Evolutionary conservation across 176 grass and related monocot genomes (phyloP).

Genomic region (Dendrocalamus sinicus): DNA sequence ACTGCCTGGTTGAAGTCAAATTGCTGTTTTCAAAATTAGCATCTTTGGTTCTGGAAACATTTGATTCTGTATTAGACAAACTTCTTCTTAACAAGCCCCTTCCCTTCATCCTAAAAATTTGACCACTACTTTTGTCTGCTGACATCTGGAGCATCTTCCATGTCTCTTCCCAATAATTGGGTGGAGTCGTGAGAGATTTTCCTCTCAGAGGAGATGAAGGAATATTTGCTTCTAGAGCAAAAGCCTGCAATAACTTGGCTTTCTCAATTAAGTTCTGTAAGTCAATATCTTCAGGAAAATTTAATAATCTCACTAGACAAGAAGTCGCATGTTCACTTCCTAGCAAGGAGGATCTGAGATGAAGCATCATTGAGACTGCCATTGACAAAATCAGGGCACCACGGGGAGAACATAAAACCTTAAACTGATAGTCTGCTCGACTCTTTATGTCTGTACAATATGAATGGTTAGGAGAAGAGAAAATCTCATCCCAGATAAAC

Average conservation of each 20-base stretch:
- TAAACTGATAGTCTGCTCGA: constrained; percentile 63
- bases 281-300: constrained; percentile 76
- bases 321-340: constrained; percentile 91
- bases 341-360: constrained; percentile 83
- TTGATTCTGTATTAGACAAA: constrained; percentile 48
- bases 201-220: constrained; percentile 52
- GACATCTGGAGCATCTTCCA: constrained; percentile 81
- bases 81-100: constrained; percentile 58
- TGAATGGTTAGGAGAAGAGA: constrained; percentile 69
- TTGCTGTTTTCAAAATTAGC: constrained; percentile 33
- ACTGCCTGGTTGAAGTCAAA: constrained; percentile 33
- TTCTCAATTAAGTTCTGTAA: constrained; percentile 86
- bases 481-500: constrained; percentile 94
- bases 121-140: constrained; percentile 40
- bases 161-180: constrained; percentile 94
- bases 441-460: constrained; percentile 46
- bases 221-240: constrained; percentile 77
- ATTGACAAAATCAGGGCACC: constrained; percentile 88
- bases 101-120: constrained; percentile 47
- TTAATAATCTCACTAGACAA: constrained; percentile 84
- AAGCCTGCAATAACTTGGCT: constrained; percentile 71
- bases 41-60: constrained; percentile 48
- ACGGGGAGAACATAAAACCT: constrained; percentile 79
- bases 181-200: constrained; percentile 51
- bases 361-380: constrained; percentile 88